These are phyloP conservation scores for Quercus rubra DNA, from an alignment of 306 rosid genomes.

Conservation along the genomic window DNA sequence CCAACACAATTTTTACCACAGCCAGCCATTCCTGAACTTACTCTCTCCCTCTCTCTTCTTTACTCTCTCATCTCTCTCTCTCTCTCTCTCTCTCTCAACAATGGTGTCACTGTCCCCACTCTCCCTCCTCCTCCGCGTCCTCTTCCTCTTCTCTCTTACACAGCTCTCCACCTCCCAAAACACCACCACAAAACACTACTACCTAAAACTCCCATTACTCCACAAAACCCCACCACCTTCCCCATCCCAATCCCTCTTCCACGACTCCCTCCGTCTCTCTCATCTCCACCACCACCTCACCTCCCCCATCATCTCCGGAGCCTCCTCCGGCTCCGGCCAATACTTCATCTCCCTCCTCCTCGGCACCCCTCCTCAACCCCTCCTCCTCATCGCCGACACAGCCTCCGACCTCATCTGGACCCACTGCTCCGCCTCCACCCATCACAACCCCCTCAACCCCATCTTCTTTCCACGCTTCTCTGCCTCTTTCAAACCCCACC, in stretches of 20 bases:
- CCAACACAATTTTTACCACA: no score
- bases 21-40: no score
- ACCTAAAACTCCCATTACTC: conserved; percentile 47
- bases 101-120: conserved; percentile 25
- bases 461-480: conserved; percentile 59
- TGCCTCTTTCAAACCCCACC: conserved; percentile 51
- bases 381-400: conserved; percentile 69
- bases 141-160: conserved; percentile 12
- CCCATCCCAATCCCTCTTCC: conserved; percentile 46
- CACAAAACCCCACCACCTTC: conserved; percentile 32
- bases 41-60: not conserved
- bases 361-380: conserved; percentile 68
- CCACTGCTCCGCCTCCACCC: conserved; percentile 58
- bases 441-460: conserved; percentile 31
- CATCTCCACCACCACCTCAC: conserved; percentile 21
- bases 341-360: conserved; percentile 62
- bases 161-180: conserved; percentile 11
- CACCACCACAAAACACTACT: conserved; percentile 2
- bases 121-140: not conserved
- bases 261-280: conserved; percentile 56
- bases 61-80: not conserved
- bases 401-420: conserved; percentile 83
- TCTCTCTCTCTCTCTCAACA: not conserved
- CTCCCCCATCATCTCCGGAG: conserved; percentile 64
- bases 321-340: conserved; percentile 68